A percentile compares a stretch with the other conserved stretches of the same genome.
phyloP scores from a whole-genome alignment of 371 early-diverging fungal species.

The Actinomucor elegans region DNA sequence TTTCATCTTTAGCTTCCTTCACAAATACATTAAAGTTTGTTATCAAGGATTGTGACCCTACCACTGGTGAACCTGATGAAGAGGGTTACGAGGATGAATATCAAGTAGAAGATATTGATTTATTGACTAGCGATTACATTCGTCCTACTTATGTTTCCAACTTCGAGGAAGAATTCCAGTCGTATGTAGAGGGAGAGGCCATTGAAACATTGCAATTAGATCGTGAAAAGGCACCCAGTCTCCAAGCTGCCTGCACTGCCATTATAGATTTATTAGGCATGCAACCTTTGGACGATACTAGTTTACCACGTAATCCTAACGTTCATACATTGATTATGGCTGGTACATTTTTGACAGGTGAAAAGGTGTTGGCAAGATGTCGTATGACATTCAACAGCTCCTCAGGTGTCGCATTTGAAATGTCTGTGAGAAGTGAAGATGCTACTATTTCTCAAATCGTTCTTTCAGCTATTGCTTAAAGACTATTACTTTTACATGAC shows the following conservation, averaged over 20 bases:
- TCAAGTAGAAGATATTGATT: constrained; percentile 85
- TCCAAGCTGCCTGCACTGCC: constrained; percentile 61
- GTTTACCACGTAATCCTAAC: constrained; percentile 69
- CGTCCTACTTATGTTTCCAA: constrained; percentile 66
- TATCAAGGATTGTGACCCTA: constrained; percentile 94
- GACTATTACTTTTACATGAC: background rate
- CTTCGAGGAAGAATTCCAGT: constrained; percentile 75
- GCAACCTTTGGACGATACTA: constrained; percentile 77
- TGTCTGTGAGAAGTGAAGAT: constrained; percentile 79
- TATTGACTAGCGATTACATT: constrained; percentile 87
- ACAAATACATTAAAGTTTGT: constrained; percentile 87
- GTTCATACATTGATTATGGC: constrained; percentile 86
- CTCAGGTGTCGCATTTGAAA: constrained; percentile 89
- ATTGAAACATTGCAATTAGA: constrained; percentile 86
- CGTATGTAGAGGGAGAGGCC: constrained; percentile 68
- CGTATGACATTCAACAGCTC: constrained; percentile 86
- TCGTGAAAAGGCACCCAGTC: constrained; percentile 65
- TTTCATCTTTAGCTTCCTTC: constrained; percentile 63
- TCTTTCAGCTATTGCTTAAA: constrained; percentile 69
- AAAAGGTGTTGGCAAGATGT: constrained; percentile 73
- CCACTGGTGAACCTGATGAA: constrained; percentile 86
- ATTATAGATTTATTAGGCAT: constrained; percentile 83
- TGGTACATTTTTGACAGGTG: constrained; percentile 84
- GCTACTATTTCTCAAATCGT: constrained; percentile 70
- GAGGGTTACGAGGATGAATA: constrained; percentile 96